phyloP scores from a whole-genome alignment of 257 asterid genomes.

The Scutellaria galericulata region DNA sequence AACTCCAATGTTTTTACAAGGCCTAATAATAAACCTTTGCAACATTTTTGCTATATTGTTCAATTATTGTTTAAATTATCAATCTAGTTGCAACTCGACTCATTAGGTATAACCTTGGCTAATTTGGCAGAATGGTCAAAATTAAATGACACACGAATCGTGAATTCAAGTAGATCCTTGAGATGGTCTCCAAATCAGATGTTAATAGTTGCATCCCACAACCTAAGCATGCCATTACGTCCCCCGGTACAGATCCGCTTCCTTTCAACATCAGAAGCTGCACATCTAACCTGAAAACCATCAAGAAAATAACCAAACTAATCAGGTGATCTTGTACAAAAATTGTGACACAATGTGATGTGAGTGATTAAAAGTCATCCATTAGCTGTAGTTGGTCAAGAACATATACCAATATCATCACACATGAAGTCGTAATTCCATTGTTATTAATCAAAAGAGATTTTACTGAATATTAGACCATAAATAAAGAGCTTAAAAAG shows the following conservation, averaged over 20 bases:
- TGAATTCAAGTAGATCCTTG: too few relatives aligned
- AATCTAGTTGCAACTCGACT: too few relatives aligned
- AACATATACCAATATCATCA: not conserved
- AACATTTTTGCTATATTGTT: too few relatives aligned
- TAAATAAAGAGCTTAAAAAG: constrained; percentile 23
- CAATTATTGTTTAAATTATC: too few relatives aligned
- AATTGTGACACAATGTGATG: not conserved
- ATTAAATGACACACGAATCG: too few relatives aligned
- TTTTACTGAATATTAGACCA: not conserved
- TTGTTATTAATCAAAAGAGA: too few relatives aligned
- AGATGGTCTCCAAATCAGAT: constrained; percentile 42
- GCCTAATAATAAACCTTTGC: too few relatives aligned
- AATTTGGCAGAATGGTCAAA: too few relatives aligned
- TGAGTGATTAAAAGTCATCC: not conserved
- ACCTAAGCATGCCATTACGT: constrained; percentile 87
- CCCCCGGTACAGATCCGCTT: constrained; percentile 94
- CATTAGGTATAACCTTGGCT: too few relatives aligned
- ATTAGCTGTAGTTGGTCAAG: not conserved
- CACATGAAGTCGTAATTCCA: not conserved
- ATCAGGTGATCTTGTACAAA: not conserved
- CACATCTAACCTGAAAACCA: constrained; percentile 80
- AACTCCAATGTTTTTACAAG: too few relatives aligned
- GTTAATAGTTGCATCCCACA: constrained; percentile 98
- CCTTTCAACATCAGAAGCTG: constrained; percentile 87
- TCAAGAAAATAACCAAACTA: constrained; percentile 2